Percentiles rank a stretch among this genome's conserved stretches.
Evolutionary conservation across 345 rosid genomes (phyloP).

Genomic region (Eucalyptus tenuipes): DNA sequence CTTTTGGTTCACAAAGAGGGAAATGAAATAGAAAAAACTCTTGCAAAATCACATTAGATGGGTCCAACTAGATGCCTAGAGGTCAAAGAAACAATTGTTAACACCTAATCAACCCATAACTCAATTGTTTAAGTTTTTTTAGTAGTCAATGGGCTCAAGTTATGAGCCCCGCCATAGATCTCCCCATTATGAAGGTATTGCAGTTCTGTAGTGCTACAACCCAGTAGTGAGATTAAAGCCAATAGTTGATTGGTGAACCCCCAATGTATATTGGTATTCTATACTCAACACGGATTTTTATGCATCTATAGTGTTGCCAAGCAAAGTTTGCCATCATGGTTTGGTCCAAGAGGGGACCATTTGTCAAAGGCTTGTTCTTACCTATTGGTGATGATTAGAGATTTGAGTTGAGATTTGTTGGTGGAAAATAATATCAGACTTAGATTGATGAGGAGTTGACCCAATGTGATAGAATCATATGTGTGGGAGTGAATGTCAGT

Average conservation of each 20-base stretch:
- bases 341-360: background rate
- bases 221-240: too few species aligned
- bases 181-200: too few species aligned
- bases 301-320: background rate
- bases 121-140: background rate
- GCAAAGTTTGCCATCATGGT: background rate
- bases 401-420: background rate
- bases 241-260: too few species aligned
- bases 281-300: background rate
- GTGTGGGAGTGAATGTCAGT: background rate
- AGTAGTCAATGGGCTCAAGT: background rate
- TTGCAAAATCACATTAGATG: background rate
- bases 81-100: background rate
- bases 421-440: background rate
- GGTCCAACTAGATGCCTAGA: background rate
- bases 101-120: background rate
- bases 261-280: background rate
- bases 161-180: background rate
- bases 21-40: background rate
- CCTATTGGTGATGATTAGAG: background rate
- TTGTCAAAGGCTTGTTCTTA: background rate
- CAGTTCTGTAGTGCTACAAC: too few species aligned
- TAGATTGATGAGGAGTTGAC: background rate
- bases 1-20: background rate
- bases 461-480: background rate